Evolutionary conservation across 305 asterid species (phyloP), one percentile per base, ranked within the genome.

Genomic region (Solanum hybrid): DNA sequence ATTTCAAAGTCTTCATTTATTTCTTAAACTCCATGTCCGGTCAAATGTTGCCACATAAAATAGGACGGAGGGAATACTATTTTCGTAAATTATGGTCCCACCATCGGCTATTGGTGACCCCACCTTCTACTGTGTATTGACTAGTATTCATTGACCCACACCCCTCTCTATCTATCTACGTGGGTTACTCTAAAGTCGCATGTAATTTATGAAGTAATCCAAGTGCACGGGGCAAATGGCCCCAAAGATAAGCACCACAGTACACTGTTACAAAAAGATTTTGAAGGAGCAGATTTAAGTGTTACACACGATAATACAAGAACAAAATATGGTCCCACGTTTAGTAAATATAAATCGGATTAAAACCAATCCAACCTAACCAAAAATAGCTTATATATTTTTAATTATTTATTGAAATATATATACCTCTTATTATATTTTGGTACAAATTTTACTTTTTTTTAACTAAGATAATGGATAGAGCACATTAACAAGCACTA

Each of bases 221-320:
- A 28, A 86, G 74, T 90, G 89, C 93, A 89, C 92, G 87, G 90
- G 90, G 86, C 78, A 88, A 22, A 51, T 22, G 73, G 79, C 71
- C 87, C 73, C 26, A 11, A 57, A 31, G 20, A 28, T 33, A 11
- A 46, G 82, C 75, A 51, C 40, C 9, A 46, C 37, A 24, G 39
- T 29, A 40, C 84, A 9, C 85, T 29, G 79, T 18, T 74, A 46
- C 42, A 26, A 64, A 57, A 82, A 26, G 5, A 29, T 46, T 69
- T 37, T 40, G 37, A 77, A 69, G 76, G 22, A 67, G 26, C 29
- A n/a, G 34, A 86, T 33, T 20, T 12, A 79, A 13, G 86, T 57
- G 61, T 46, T 46, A 46, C 64, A 51, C 64, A 51, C 61, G 20
- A 42, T 11, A 40, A 46, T 14, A 46, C 61, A 46, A 46, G 61